Percentiles rank a stretch among this genome's conserved stretches.
phyloP scores from a whole-genome alignment of 495 filamentous ascomycete genomes.

The Apodospora peruviana region DNA sequence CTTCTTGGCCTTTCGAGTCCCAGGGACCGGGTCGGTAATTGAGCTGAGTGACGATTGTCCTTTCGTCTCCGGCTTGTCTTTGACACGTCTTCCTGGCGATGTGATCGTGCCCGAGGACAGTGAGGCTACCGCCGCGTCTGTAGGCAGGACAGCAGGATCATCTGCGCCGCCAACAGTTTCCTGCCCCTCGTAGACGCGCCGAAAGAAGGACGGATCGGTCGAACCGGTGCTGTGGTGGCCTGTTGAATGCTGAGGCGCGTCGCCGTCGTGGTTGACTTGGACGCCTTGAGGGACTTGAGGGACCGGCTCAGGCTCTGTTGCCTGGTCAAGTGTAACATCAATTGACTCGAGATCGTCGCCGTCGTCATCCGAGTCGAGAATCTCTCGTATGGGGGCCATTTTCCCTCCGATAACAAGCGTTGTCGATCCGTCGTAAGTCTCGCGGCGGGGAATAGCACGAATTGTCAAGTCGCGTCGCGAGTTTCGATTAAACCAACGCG shows the following conservation, averaged over 20 bases:
- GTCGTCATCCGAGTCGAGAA: conserved; percentile 28
- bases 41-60: conserved; percentile 12
- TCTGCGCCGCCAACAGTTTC: conserved; percentile 3
- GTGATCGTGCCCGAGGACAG: not conserved
- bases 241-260: not conserved
- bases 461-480: not conserved
- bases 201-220: conserved; percentile 24
- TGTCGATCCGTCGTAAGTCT: not conserved
- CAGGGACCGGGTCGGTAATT: conserved; percentile 11
- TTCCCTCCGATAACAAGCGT: not conserved
- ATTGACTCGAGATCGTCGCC: conserved; percentile 16
- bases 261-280: conserved; percentile 1
- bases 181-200: conserved; percentile 22
- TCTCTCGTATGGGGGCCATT: conserved; percentile 20
- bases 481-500: not conserved
- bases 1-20: conserved; percentile 4
- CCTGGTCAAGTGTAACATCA: conserved; percentile 1
- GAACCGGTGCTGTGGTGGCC: conserved; percentile 13
- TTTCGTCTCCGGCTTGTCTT: not conserved
- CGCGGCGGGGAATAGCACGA: conserved; percentile 2
- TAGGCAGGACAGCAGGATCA: not conserved
- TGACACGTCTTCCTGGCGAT: not conserved
- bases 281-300: not conserved
- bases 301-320: not conserved
- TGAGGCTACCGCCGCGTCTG: not conserved